Evolutionary conservation across 768 basidiomycete species (phyloP).

Genomic region (Strobilomyces dryophilus): DNA sequence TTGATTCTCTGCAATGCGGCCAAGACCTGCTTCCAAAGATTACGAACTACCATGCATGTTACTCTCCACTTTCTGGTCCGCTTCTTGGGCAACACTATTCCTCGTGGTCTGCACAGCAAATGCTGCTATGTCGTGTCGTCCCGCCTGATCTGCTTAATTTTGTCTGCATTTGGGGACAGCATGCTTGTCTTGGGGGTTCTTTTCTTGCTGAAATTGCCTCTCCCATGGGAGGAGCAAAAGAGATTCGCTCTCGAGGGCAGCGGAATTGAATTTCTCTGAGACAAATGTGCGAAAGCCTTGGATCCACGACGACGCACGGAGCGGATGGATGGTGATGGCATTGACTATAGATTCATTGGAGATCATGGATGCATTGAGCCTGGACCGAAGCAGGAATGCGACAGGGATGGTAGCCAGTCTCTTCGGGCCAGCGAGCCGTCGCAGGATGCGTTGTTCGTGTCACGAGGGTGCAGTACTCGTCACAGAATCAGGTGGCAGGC

Average conservation of each 20-base stretch:
- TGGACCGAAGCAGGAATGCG: slow-evolving; percentile 33
- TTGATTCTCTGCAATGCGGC: slow-evolving; percentile 9
- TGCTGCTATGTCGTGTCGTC: slow-evolving; percentile 6
- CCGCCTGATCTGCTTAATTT: slow-evolving; percentile 10
- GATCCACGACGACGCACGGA: slow-evolving; percentile 23
- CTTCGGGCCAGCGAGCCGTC: slow-evolving; percentile 30
- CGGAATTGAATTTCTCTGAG: slow-evolving; percentile 25
- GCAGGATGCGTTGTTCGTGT: background rate
- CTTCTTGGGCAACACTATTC: slow-evolving; percentile 12
- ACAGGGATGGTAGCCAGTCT: slow-evolving; percentile 12
- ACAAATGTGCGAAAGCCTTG: slow-evolving; percentile 6
- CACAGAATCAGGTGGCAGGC: slow-evolving; percentile 25
- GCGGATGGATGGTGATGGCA: slow-evolving; percentile 12
- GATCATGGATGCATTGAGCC: slow-evolving; percentile 17
- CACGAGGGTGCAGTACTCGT: background rate
- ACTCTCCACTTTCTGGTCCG: slow-evolving; percentile 26
- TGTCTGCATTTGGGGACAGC: slow-evolving; percentile 12
- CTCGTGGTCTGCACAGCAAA: slow-evolving; percentile 7
- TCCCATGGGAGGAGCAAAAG: slow-evolving; percentile 47
- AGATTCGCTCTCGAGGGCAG: slow-evolving; percentile 56
- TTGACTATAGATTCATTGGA: background rate
- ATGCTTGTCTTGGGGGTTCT: slow-evolving; percentile 10
- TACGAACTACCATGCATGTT: slow-evolving; percentile 8
- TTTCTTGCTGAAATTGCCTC: slow-evolving; percentile 36
- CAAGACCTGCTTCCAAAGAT: slow-evolving; percentile 32